phyloP scores from a whole-genome alignment of 192 early-diverging fungal species.

The Chytriomyces sp. region DNA sequence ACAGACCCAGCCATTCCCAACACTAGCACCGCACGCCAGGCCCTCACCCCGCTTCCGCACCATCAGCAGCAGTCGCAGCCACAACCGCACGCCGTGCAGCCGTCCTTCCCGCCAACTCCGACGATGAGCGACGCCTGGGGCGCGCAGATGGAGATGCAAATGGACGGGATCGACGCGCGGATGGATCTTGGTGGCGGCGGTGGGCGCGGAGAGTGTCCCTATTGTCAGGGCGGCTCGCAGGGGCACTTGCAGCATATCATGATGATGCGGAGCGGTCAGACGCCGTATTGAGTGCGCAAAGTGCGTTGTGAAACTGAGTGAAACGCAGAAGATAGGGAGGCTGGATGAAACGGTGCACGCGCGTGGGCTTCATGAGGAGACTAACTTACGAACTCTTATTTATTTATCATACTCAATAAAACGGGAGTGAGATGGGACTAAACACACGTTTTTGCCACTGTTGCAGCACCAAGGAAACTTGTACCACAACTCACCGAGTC shows the following conservation, averaged over 20 bases:
- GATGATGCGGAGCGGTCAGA: background rate
- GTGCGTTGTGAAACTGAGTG: background rate
- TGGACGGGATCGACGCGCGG: background rate
- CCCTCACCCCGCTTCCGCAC: too few relatives aligned
- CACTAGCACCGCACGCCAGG: too few relatives aligned
- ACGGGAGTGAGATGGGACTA: too few relatives aligned
- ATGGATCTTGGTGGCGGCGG: background rate
- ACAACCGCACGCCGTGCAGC: too few relatives aligned
- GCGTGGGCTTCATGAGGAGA: background rate
- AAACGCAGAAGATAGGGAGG: background rate
- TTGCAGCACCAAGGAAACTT: background rate
- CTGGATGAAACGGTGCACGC: background rate
- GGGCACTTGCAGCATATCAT: conserved; percentile 19
- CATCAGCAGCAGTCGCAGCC: too few relatives aligned
- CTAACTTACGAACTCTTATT: background rate
- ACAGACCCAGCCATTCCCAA: too few relatives aligned
- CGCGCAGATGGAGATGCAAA: background rate
- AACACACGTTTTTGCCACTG: too few relatives aligned
- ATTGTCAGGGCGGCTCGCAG: background rate
- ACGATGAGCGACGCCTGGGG: background rate
- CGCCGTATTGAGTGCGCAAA: background rate
- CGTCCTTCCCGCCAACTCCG: background rate
- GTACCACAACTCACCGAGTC: background rate
- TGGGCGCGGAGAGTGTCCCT: background rate
- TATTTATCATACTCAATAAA: background rate